Percentiles rank a stretch among this genome's conserved stretches.
phyloP scores from a whole-genome alignment of 2,329 filamentous ascomycete species.

The Epichloe typhina region DNA sequence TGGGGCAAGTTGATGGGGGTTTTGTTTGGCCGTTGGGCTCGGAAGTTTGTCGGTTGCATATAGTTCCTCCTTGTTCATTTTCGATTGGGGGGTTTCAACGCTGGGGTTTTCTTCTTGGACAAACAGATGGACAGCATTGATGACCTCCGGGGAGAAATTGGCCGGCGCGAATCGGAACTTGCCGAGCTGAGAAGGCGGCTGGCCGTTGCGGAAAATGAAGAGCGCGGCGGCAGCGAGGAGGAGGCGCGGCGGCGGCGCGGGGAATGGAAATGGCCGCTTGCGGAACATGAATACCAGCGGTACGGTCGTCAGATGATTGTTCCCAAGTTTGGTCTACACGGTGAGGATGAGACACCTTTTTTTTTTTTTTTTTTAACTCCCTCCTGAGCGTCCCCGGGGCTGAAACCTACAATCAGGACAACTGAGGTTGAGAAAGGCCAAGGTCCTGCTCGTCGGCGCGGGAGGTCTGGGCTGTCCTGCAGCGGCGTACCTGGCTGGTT shows the following conservation, averaged over 20 bases:
- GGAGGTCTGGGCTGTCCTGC: conserved; percentile 89
- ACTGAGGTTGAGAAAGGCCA: conserved; percentile 53
- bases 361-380: too few species aligned
- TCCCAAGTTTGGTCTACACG: conserved; percentile 63
- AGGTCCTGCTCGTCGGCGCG: conserved; percentile 70
- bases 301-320: conserved; percentile 90
- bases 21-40: background rate
- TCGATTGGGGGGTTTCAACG: background rate
- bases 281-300: conserved; percentile 61
- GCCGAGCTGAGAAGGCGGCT: conserved; percentile 31
- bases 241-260: background rate
- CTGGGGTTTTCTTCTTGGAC: background rate
- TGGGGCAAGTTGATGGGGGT: background rate
- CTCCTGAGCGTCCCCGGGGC: background rate
- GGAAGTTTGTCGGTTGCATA: too few species aligned
- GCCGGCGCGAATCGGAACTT: conserved; percentile 34
- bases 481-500: conserved; percentile 80
- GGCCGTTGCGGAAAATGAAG: conserved; percentile 22
- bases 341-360: conserved; percentile 25
- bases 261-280: conserved; percentile 54
- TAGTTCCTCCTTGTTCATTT: too few species aligned
- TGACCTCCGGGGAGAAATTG: conserved; percentile 33
- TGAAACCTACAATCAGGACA: conserved; percentile 45
- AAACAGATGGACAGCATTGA: conserved; percentile 25
- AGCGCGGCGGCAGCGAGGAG: background rate